Evolutionary conservation across 1,284 basidiomycete species (phyloP).

Genomic region (Ganoderma boninense): DNA sequence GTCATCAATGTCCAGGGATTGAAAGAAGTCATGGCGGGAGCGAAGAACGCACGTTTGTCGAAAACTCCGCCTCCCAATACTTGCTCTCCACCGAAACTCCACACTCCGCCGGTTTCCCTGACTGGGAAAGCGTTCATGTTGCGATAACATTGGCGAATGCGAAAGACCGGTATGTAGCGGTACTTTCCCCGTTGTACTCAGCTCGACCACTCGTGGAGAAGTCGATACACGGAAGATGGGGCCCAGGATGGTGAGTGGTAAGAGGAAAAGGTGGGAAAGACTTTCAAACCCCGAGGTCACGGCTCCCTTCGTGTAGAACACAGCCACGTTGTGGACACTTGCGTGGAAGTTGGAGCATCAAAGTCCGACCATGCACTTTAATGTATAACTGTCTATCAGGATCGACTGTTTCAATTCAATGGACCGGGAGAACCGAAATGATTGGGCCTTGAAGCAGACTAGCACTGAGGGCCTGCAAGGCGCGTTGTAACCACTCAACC

Average conservation of each 20-base stretch:
- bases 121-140: not conserved
- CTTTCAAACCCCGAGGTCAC: not conserved
- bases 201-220: not conserved
- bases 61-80: not conserved
- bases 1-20: not conserved
- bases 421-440: not conserved
- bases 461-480: not conserved
- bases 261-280: not conserved
- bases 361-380: not conserved
- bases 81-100: not conserved
- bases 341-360: not conserved
- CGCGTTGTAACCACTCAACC: not conserved
- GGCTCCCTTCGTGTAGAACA: not conserved
- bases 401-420: not conserved
- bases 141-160: not conserved
- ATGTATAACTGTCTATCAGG: not conserved
- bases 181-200: not conserved
- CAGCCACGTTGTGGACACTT: not conserved
- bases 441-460: not conserved
- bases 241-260: not conserved
- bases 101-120: not conserved
- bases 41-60: not conserved
- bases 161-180: not conserved
- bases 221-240: not conserved
- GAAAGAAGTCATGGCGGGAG: not conserved